phyloP scores from a whole-genome alignment of 2,329 filamentous ascomycete species.

The Didymella arachidicola region DNA sequence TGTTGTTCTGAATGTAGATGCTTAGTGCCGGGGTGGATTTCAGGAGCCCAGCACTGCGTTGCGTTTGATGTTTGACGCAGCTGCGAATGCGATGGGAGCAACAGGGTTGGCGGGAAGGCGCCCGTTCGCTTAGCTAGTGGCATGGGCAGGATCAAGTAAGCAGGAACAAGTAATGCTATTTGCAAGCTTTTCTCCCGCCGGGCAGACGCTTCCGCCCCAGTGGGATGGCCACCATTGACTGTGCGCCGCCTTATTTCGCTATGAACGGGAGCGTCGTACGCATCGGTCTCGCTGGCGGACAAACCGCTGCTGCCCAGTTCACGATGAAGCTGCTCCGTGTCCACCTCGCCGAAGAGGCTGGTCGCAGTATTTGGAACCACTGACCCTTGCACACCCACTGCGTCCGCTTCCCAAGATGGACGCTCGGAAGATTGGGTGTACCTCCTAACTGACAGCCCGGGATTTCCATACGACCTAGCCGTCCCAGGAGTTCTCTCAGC shows the following conservation, averaged over 20 bases:
- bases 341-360: constrained; percentile 20
- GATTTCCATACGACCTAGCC: constrained; percentile 31
- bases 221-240: constrained; percentile 21
- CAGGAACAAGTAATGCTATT: constrained; percentile 21
- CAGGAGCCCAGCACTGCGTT: constrained; percentile 13
- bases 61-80: constrained; percentile 22
- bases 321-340: constrained; percentile 5
- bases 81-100: constrained; percentile 4
- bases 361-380: constrained; percentile 9
- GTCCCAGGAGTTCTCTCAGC: constrained; percentile 11
- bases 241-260: constrained; percentile 1
- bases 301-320: constrained; percentile 1
- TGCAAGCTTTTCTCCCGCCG: constrained; percentile 10
- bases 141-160: constrained; percentile 15
- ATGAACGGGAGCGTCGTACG: constrained; percentile 4
- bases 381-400: constrained; percentile 17
- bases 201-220: constrained; percentile 15
- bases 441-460: constrained; percentile 31
- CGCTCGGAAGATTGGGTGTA: constrained; percentile 11
- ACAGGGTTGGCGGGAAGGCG: constrained; percentile 22
- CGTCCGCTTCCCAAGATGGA: constrained; percentile 12
- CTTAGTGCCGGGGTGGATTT: constrained; percentile 14
- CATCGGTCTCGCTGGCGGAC: constrained; percentile 1
- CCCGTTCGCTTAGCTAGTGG: constrained; percentile 19
- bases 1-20: constrained; percentile 19